Percentiles rank a stretch among this genome's conserved stretches.
phyloP scores from a whole-genome alignment of 805 yeast species.

The Cyberlindnera maclurae region DNA sequence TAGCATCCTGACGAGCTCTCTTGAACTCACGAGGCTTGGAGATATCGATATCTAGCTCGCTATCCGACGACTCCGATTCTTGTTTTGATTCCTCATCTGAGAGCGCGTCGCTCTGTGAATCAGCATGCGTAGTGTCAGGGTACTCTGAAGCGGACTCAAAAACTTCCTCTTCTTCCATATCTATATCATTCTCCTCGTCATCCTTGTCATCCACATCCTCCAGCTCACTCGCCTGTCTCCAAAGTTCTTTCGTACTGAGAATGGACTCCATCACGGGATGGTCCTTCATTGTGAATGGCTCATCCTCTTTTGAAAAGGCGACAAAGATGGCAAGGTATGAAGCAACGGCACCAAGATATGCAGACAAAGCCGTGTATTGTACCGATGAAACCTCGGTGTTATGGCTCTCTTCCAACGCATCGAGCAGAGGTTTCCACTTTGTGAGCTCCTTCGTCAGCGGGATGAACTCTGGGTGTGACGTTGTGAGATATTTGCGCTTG shows the following conservation, averaged over 20 bases:
- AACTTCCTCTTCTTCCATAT: conserved; percentile 13
- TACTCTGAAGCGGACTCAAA: conserved; percentile 17
- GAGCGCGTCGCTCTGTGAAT: conserved; percentile 5
- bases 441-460: conserved; percentile 64
- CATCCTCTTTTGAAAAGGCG: conserved; percentile 46
- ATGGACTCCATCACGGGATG: conserved; percentile 87
- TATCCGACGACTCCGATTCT: conserved; percentile 7
- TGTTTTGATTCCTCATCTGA: conserved; percentile 12
- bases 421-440: conserved; percentile 35
- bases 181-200: conserved; percentile 15
- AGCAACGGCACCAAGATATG: conserved; percentile 72
- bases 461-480: conserved; percentile 74
- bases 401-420: conserved; percentile 27
- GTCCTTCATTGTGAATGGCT: conserved; percentile 65
- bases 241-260: conserved; percentile 72
- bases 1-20: conserved; percentile 22
- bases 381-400: conserved; percentile 31
- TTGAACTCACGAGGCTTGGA: conserved; percentile 46
- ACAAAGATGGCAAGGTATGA: conserved; percentile 73
- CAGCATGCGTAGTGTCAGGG: conserved; percentile 11
- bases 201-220: conserved; percentile 24
- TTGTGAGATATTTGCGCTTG: conserved; percentile 44
- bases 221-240: conserved; percentile 73
- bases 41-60: conserved; percentile 42
- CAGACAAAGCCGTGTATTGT: conserved; percentile 62